phyloP scores from a whole-genome alignment of 2,329 filamentous ascomycete genomes.

The Colletotrichum falcatum region DNA sequence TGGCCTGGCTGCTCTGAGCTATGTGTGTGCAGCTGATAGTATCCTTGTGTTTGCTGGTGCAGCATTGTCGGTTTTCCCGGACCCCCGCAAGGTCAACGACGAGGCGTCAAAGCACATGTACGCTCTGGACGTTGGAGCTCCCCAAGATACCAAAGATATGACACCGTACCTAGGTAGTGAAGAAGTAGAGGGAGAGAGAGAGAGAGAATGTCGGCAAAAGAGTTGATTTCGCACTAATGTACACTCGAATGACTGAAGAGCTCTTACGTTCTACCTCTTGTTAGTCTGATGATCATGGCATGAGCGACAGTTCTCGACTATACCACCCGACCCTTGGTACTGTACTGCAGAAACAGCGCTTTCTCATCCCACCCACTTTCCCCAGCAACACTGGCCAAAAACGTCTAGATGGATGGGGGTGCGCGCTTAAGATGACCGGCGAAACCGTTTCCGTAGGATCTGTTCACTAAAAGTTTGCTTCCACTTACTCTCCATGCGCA shows the following conservation, averaged over 20 bases:
- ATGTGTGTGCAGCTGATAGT: too few species aligned
- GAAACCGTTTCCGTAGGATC: background rate
- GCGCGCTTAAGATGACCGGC: background rate
- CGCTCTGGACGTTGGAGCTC: constrained; percentile 1
- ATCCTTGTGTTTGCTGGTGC: background rate
- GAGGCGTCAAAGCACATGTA: background rate
- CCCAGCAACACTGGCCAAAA: background rate
- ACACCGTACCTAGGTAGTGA: background rate
- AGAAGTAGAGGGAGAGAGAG: background rate
- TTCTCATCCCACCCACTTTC: background rate
- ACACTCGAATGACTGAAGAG: background rate
- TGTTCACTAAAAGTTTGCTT: background rate
- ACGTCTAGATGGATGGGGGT: background rate
- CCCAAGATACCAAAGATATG: background rate
- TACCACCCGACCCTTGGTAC: background rate
- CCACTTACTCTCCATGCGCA: background rate
- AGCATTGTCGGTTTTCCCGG: background rate
- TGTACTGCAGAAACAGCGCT: background rate
- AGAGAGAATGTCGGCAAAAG: background rate
- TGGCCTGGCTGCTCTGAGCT: background rate
- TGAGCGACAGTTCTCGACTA: background rate
- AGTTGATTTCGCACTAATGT: background rate
- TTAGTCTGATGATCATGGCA: background rate
- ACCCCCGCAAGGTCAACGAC: background rate
- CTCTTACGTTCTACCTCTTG: constrained; percentile 12